These are phyloP conservation scores for Rhodotorula glutinis DNA, from an alignment of 1,284 basidiomycete genomes.

Conservation along the genomic window DNA sequence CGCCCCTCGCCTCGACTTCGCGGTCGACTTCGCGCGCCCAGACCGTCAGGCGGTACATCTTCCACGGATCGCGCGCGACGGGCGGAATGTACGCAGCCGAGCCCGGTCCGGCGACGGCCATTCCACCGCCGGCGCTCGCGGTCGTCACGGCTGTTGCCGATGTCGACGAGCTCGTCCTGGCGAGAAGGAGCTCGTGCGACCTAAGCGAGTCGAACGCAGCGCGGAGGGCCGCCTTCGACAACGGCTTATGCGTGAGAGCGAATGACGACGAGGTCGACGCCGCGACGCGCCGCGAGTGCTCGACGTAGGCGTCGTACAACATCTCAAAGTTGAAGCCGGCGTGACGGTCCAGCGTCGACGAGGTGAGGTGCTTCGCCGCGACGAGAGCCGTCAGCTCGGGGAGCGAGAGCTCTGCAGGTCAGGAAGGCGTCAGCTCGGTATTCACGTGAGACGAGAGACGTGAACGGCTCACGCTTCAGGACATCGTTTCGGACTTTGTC, in stretches of 20 bases:
- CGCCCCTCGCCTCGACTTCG: constrained; percentile 36
- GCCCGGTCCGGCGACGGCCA: constrained; percentile 6
- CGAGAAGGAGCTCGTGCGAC: constrained; percentile 33
- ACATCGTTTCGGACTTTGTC: constrained; percentile 18
- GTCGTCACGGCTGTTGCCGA: constrained; percentile 4
- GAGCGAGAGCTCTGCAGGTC: constrained; percentile 31
- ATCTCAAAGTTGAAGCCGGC: constrained; percentile 43
- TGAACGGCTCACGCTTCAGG: constrained; percentile 17
- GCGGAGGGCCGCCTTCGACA: constrained; percentile 8
- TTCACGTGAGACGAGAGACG: no score
- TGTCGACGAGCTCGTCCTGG: constrained; percentile 22
- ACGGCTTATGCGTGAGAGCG: constrained; percentile 9
- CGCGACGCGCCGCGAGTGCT: constrained; percentile 16
- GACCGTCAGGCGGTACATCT: constrained; percentile 36
- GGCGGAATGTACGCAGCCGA: constrained; percentile 10
- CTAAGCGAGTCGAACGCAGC: constrained; percentile 41
- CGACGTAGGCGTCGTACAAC: constrained; percentile 36
- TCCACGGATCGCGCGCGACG: constrained; percentile 32
- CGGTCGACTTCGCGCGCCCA: constrained; percentile 39
- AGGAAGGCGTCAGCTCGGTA: no score
- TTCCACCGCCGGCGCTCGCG: constrained; percentile 7
- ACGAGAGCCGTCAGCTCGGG: constrained; percentile 41
- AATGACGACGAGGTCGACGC: constrained; percentile 24
- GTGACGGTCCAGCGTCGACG: constrained; percentile 30
- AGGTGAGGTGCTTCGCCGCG: constrained; percentile 39